phyloP scores from a whole-genome alignment of 192 early-diverging fungal genomes.

The Linnemannia schmuckeri region DNA sequence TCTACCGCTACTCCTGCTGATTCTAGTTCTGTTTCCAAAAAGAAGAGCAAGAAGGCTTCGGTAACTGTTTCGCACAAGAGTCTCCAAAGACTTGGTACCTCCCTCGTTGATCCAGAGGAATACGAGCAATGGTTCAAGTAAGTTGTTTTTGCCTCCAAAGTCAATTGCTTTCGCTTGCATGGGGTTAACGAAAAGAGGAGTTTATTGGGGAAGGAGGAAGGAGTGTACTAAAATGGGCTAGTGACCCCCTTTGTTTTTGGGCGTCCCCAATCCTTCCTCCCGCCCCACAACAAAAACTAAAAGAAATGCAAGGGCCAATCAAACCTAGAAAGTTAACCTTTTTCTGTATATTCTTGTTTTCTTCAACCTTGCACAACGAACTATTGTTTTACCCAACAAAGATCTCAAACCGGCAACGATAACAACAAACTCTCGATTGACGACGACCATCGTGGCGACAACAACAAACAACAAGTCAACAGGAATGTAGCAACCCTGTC shows the following conservation, averaged over 20 bases:
- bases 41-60: neutral
- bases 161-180: neutral
- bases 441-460: neutral
- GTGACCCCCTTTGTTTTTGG: neutral
- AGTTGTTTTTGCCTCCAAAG: neutral
- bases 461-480: neutral
- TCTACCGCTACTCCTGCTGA: neutral
- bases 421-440: no score
- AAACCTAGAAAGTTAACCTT: neutral
- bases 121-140: slow-evolving; percentile 31
- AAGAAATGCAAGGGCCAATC: neutral
- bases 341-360: neutral
- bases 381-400: neutral
- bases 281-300: slow-evolving; percentile 10
- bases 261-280: neutral
- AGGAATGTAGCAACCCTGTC: neutral
- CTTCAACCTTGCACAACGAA: neutral
- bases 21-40: no score
- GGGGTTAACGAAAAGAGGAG: neutral
- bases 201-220: no score
- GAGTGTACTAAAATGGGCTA: no score
- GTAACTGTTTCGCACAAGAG: neutral
- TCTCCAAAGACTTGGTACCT: neutral
- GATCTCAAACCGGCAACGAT: neutral
- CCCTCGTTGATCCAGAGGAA: slow-evolving; percentile 16